Base-by-base conservation (phyloP, 2,329 filamentous ascomycete species). In the Teratosphaeria epicoccoides region DNA sequence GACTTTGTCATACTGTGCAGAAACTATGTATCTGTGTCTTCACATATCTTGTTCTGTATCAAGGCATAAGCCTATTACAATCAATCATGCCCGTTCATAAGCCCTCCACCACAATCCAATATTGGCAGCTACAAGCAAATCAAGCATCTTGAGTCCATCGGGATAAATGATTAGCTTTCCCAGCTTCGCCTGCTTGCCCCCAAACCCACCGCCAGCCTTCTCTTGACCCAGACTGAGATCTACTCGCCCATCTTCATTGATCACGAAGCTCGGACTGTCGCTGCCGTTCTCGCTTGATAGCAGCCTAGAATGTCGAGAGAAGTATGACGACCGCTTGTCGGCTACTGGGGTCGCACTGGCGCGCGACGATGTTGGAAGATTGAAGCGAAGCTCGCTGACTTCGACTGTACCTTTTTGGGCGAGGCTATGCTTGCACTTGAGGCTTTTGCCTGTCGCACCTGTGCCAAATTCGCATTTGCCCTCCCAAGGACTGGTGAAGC, bases 111-210 rank as follows among this genome's bases (percentile, higher is more conserved):
- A 98, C 14, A 97, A 73, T 1, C 87, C 88, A 71, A 98, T 80
- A 65, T 95, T 96, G 10, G 89, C 86, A 3, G 91, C 88, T 20
- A 98, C 88, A 0, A 95, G 75, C 53, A 98, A 69, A 73, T 98
- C 93, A 62, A 97, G 70, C 91, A 98, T 97, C 73, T 95, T 95
- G 58, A 95, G 71, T 0, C 93, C 93, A 62, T 95, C 90, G 51
- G 91, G 83, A 60, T 89, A 81, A 33, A 98, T 78, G 49, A 97
- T 88, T 49, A 98, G 73, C 70, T 97, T 98, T 0, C 91, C 93
- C 61, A 98, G 73, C 72, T 98, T 98, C 3, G 88, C 90, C 62
- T 87, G 81, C 67, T 87, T 89, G 0, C 91, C 91, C 44, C 84
- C 79, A 63, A 87, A 85, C 0, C 91, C 91, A 22, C 91, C 91